These are phyloP conservation scores for Drosera capensis DNA, from an alignment of 148 eudicot species.

Conservation along the genomic window DNA sequence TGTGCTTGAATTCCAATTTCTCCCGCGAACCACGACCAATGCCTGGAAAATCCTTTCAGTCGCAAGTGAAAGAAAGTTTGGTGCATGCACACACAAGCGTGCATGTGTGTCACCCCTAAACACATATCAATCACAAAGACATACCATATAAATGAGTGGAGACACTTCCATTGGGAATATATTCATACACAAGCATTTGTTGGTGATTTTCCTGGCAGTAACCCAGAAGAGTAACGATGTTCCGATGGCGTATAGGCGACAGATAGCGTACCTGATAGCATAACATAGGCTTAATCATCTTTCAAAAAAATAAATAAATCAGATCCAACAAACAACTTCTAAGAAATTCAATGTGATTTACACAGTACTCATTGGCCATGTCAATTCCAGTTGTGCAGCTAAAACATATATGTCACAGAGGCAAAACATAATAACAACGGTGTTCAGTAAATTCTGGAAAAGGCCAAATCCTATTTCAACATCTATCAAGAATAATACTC, in stretches of 20 bases:
- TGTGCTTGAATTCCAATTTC: constrained; percentile 95
- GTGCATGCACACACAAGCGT: not conserved
- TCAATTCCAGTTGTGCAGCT: too few relatives aligned
- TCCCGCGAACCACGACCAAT: constrained; percentile 57
- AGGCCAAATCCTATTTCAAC: too few relatives aligned
- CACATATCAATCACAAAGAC: constrained; percentile 3
- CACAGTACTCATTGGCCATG: too few relatives aligned
- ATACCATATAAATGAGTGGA: constrained; percentile 90
- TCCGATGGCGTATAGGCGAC: constrained; percentile 87
- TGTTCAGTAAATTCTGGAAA: too few relatives aligned
- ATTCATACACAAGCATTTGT: constrained; percentile 88
- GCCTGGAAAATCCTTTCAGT: constrained; percentile 30
- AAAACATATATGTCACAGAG: too few relatives aligned
- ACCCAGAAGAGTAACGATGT: constrained; percentile 86
- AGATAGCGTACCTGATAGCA: constrained; percentile 63
- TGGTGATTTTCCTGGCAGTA: constrained; percentile 77
- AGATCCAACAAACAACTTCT: too few relatives aligned
- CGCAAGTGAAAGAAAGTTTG: constrained; percentile 4
- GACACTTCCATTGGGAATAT: constrained; percentile 94
- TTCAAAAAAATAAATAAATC: not conserved
- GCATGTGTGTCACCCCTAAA: too few relatives aligned
- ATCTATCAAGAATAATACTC: too few relatives aligned
- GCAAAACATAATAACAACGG: too few relatives aligned
- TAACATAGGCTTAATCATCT: constrained; percentile 7
- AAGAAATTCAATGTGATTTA: too few relatives aligned